Evolutionary conservation across 1,284 basidiomycete species (phyloP).

Genomic region (Coniferiporia weirii): DNA sequence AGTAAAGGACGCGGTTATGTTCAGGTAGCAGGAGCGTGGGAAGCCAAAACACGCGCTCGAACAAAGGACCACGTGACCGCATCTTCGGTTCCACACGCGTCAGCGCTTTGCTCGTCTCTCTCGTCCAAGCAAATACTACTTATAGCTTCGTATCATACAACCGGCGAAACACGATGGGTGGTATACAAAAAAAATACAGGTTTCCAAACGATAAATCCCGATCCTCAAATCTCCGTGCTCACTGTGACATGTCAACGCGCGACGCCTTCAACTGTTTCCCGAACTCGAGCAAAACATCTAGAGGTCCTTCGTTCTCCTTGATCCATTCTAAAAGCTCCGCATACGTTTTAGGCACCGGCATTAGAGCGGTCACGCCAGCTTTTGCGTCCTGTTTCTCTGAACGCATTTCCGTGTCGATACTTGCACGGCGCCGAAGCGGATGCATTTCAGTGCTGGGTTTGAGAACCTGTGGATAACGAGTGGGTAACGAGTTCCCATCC

Average conservation of each 20-base stretch:
- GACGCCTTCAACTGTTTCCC: not conserved
- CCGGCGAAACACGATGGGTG: too few species aligned
- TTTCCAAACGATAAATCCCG: too few species aligned
- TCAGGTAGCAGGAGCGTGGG: not conserved
- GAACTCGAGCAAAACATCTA: not conserved
- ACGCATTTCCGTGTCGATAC: not conserved
- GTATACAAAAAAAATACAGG: too few species aligned
- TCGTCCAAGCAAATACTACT: too few species aligned
- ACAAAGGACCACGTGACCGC: not conserved
- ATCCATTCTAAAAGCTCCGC: not conserved
- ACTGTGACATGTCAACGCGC: not conserved
- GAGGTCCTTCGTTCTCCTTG: not conserved
- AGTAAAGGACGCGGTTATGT: not conserved
- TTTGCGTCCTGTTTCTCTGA: too few species aligned
- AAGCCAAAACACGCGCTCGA: not conserved
- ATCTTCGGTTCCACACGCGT: too few species aligned
- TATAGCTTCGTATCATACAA: too few species aligned
- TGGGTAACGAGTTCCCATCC: not conserved
- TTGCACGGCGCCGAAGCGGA: not conserved
- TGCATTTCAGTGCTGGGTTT: not conserved
- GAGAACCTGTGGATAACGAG: not conserved
- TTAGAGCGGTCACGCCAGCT: not conserved
- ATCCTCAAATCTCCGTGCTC: not conserved
- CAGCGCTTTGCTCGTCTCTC: too few species aligned
- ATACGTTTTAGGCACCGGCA: not conserved